Evolutionary conservation across 768 basidiomycete genomes (phyloP).

Genomic region (Strobilomyces echinocephalus): DNA sequence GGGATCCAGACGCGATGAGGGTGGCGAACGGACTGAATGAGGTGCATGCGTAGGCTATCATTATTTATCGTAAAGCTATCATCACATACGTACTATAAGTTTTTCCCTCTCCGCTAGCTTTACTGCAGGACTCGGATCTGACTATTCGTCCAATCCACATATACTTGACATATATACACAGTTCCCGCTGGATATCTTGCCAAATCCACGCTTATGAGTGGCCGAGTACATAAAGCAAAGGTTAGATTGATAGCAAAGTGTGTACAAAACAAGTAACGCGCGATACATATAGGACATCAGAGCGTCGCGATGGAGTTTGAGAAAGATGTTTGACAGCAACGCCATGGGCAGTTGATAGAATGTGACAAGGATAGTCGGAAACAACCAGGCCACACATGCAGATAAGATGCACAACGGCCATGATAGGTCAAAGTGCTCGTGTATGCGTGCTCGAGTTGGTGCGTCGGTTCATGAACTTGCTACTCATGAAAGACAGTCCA

Average conservation of each 20-base stretch:
- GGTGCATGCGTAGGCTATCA: constrained; percentile 9
- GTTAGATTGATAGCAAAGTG: constrained; percentile 3
- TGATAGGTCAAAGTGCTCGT: neutral
- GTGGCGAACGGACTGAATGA: constrained; percentile 16
- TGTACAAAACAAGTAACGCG: neutral
- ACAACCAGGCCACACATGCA: neutral
- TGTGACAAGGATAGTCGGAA: neutral
- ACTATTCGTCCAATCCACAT: neutral
- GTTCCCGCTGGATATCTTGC: neutral
- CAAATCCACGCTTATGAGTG: no score
- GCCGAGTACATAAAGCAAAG: neutral
- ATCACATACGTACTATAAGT: constrained; percentile 3
- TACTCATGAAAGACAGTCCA: constrained; percentile 42
- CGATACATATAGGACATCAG: neutral
- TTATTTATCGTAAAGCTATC: constrained; percentile 22
- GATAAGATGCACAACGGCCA: neutral
- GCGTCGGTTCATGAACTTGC: no score
- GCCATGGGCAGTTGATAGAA: neutral
- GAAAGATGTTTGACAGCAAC: neutral
- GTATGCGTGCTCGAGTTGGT: neutral
- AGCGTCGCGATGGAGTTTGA: neutral
- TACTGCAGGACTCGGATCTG: neutral
- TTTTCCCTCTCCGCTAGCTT: neutral
- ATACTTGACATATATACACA: no score
- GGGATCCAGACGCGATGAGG: constrained; percentile 20